Evolutionary conservation across 495 filamentous ascomycete genomes (phyloP).

Genomic region (Entonaema liquescens): DNA sequence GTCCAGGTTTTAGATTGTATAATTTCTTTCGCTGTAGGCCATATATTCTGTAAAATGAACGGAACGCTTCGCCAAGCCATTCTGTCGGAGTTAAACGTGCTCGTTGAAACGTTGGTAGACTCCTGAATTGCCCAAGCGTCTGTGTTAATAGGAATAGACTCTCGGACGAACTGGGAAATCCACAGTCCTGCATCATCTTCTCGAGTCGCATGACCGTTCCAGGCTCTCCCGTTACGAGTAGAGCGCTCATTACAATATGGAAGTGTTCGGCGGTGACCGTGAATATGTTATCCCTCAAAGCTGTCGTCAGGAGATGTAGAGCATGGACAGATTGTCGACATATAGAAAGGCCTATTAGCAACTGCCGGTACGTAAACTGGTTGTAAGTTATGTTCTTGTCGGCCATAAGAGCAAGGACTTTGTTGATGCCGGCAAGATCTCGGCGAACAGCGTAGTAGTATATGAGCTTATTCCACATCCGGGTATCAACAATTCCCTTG

Average conservation of each 20-base stretch:
- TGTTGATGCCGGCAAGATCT: conserved; percentile 68
- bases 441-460: conserved; percentile 70
- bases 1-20: conserved; percentile 28
- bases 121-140: conserved; percentile 47
- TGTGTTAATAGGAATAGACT: conserved; percentile 48
- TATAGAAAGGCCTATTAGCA: conserved; percentile 74
- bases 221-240: conserved; percentile 50
- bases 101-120: conserved; percentile 33
- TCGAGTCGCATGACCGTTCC: conserved; percentile 44
- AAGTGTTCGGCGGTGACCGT: conserved; percentile 75
- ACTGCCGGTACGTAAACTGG: conserved; percentile 73
- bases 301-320: conserved; percentile 65
- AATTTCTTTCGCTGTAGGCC: conserved; percentile 43
- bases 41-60: conserved; percentile 42
- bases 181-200: conserved; percentile 46
- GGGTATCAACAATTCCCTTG: conserved; percentile 57
- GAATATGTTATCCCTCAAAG: conserved; percentile 66
- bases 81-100: conserved; percentile 23
- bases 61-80: conserved; percentile 46
- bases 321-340: conserved; percentile 71
- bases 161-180: conserved; percentile 44
- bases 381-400: conserved; percentile 66
- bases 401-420: conserved; percentile 70
- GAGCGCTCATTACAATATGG: conserved; percentile 70
- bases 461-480: conserved; percentile 83